A percentile compares a stretch with the other conserved stretches of the same genome.
Evolutionary conservation across 352 stramenopile species (phyloP).

Genomic region (Globisporangium ultimum): DNA sequence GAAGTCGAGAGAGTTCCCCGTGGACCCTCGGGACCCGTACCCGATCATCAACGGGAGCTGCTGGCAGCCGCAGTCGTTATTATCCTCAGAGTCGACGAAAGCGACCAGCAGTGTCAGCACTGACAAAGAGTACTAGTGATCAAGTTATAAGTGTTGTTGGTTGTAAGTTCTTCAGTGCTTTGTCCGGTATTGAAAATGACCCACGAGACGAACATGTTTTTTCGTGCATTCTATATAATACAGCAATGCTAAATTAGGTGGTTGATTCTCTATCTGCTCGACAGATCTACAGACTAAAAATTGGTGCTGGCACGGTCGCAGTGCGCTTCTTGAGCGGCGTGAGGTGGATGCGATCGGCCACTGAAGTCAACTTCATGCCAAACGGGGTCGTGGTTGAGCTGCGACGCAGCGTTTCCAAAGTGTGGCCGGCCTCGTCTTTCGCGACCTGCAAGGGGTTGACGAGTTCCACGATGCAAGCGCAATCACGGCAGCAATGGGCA

Average conservation of each 20-base stretch:
- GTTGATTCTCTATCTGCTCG: too few species aligned
- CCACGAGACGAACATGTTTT: too few species aligned
- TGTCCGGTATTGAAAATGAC: too few species aligned
- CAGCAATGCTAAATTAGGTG: too few species aligned
- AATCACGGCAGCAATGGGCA: conserved; percentile 13
- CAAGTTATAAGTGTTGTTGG: too few species aligned
- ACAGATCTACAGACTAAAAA: too few species aligned
- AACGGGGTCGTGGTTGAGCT: too few species aligned
- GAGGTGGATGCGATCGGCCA: conserved; percentile 17
- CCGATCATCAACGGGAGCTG: conserved; percentile 24
- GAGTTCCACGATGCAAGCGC: conserved; percentile 6
- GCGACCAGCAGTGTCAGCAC: conserved; percentile 4
- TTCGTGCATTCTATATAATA: too few species aligned
- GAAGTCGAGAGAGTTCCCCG: conserved; percentile 25
- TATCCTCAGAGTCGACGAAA: not conserved
- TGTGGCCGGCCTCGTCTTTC: conserved; percentile 11
- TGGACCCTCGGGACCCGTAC: conserved; percentile 44
- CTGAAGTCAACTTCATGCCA: too few species aligned
- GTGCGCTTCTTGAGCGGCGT: conserved; percentile 18
- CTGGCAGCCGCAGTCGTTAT: conserved; percentile 5
- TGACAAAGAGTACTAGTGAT: conserved; percentile 1
- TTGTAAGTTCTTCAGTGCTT: too few species aligned
- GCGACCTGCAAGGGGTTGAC: conserved; percentile 14
- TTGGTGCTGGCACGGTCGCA: not conserved
- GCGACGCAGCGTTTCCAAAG: conserved; percentile 8